phyloP scores from a whole-genome alignment of 148 eudicot genomes.

The Hydrangea macrophylla region DNA sequence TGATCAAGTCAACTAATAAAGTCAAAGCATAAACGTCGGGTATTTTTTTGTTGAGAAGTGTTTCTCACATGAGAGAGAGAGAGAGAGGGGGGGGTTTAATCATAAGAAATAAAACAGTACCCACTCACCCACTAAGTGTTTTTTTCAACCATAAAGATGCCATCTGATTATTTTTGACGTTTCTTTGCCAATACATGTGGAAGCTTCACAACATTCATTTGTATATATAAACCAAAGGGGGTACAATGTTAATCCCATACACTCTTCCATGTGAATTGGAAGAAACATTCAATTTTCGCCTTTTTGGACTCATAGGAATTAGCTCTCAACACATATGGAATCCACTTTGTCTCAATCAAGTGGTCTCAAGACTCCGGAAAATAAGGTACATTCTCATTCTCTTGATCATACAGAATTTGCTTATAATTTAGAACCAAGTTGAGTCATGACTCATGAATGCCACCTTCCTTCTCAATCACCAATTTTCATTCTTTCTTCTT shows the following conservation, averaged over 20 bases:
- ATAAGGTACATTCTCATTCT: background rate
- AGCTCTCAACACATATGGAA: conserved; percentile 17
- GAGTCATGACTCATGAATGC: background rate
- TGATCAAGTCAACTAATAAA: too few relatives aligned
- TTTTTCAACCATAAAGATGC: too few relatives aligned
- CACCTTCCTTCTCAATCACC: background rate
- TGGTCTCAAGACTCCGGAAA: background rate
- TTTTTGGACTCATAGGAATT: conserved; percentile 1
- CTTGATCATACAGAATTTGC: background rate
- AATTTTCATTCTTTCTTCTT: too few relatives aligned
- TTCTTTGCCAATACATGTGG: too few relatives aligned
- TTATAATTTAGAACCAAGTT: background rate
- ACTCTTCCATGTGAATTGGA: conserved; percentile 9
- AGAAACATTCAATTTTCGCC: background rate
- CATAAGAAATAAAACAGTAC: too few relatives aligned
- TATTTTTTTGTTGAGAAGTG: too few relatives aligned
- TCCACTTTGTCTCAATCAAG: background rate
- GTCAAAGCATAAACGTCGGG: too few relatives aligned
- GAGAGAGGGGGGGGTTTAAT: too few relatives aligned
- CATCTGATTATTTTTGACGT: too few relatives aligned
- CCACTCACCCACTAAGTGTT: too few relatives aligned
- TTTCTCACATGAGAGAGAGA: too few relatives aligned
- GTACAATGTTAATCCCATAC: background rate
- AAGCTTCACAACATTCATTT: too few relatives aligned
- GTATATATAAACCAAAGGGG: conserved; percentile 16